Percentiles rank a stretch among this genome's conserved stretches.
phyloP scores from a whole-genome alignment of 2,329 filamentous ascomycete genomes.

The Colletotrichum sidae region DNA sequence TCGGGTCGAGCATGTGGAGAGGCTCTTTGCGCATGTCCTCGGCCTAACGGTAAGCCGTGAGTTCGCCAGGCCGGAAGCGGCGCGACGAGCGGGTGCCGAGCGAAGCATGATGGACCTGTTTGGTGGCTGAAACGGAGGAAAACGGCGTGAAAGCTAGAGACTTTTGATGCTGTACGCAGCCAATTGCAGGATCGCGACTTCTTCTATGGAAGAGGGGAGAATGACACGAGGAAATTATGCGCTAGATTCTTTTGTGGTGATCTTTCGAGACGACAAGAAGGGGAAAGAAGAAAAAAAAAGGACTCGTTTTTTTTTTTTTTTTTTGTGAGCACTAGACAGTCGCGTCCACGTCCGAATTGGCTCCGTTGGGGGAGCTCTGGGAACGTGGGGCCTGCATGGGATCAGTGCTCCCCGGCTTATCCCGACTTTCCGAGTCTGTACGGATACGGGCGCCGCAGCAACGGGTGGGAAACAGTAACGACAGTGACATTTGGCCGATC shows the following conservation, averaged over 20 bases:
- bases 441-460: slow-evolving; percentile 8
- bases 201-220: background rate
- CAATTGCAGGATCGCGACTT: slow-evolving; percentile 19
- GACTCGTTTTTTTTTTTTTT: slow-evolving; percentile 11
- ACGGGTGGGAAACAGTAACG: slow-evolving; percentile 1
- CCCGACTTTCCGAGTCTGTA: slow-evolving; percentile 18
- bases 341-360: slow-evolving; percentile 17
- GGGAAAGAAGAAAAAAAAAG: slow-evolving; percentile 16
- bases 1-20: slow-evolving; percentile 37
- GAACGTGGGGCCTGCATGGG: slow-evolving; percentile 10
- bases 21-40: slow-evolving; percentile 36
- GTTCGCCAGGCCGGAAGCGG: slow-evolving; percentile 36
- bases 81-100: slow-evolving; percentile 34
- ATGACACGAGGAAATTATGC: background rate
- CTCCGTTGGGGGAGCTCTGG: slow-evolving; percentile 31
- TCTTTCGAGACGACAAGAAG: slow-evolving; percentile 2
- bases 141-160: slow-evolving; percentile 14
- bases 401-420: slow-evolving; percentile 31
- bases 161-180: slow-evolving; percentile 7
- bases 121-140: slow-evolving; percentile 19
- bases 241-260: slow-evolving; percentile 3
- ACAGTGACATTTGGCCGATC: slow-evolving; percentile 4
- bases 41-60: slow-evolving; percentile 34
- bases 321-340: slow-evolving; percentile 14
- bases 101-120: slow-evolving; percentile 31